Evolutionary conservation across 1,139 yeast species (phyloP), one percentile per base, ranked within the genome.

Genomic region (Suhomyces ambrosiae): DNA sequence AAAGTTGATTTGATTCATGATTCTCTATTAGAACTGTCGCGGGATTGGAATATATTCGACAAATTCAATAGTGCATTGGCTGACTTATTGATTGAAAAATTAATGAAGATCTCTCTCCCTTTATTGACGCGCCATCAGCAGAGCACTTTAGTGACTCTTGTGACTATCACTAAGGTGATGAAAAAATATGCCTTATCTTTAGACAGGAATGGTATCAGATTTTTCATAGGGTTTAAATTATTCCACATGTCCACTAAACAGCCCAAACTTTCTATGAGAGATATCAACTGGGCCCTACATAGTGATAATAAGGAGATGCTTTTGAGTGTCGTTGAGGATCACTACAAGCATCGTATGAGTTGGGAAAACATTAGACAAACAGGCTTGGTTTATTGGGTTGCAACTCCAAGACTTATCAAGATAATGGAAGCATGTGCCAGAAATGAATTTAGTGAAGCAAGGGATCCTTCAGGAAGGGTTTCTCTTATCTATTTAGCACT

Each of bases 71-170:
- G 60, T 4, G 61, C 62, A 10, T 71, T 79, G 14, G 74, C 80
- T 2, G 71, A 67, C 2, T 57, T 76, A 4, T 63, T 90, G 18
- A 63, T 71, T 14, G 86, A 82, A 18, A 78, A 79, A 48, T 64
- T 90, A 33, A 79, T 79, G 37, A 80, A 76, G 42, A 67, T 77
- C 2, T 74, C 92, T 0, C 65, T 90, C 19, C 97, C 97, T 0
- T 82, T 83, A 45, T 60, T 90, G 32, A 88, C 96, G 0, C 78
- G 96, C 44, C 97, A 90, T 61, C 97, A 90, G 55, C 97, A 90
- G 55, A 80, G 84, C 18, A 88, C 96, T 0, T 72, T 90, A 27
- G 72, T 83, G 2, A 79, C 86, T 11, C 79, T 88, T 1, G 71
- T 87, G 9, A 80, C 76, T 32, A 82, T 89, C 2, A 65, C 86